These are phyloP conservation scores for Jacaranda copaia DNA, from an alignment of 257 asterid genomes.

Conservation along the genomic window DNA sequence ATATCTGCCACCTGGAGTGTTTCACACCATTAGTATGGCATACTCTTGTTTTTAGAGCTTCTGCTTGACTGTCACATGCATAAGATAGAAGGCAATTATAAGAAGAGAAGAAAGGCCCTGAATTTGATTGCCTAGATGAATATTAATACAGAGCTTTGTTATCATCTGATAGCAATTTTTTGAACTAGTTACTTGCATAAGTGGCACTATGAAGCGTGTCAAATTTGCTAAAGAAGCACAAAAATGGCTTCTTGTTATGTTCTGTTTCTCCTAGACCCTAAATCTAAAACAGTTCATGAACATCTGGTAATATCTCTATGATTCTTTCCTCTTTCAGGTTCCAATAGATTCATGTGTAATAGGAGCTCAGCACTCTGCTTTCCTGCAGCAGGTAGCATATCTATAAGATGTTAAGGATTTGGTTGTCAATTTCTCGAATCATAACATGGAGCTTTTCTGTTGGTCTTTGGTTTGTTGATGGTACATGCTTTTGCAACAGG, in stretches of 20 bases:
- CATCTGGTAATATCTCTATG: not conserved
- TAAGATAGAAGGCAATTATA: too few relatives aligned
- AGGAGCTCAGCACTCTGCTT: slow-evolving; percentile 92
- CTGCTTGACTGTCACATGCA: too few relatives aligned
- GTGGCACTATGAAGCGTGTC: not conserved
- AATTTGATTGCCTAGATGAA: not conserved
- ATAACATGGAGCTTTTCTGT: slow-evolving; percentile 20
- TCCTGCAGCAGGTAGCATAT: slow-evolving; percentile 85
- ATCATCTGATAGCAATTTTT: slow-evolving; percentile 4
- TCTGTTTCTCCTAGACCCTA: slow-evolving; percentile 18
- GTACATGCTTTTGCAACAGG: slow-evolving; percentile 55
- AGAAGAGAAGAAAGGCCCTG: too few relatives aligned
- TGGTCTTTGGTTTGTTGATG: slow-evolving; percentile 35
- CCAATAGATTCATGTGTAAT: slow-evolving; percentile 87
- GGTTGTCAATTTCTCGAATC: slow-evolving; percentile 10
- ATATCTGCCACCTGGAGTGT: slow-evolving; percentile 1
- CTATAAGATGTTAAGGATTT: slow-evolving; percentile 8
- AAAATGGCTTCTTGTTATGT: slow-evolving; percentile 7
- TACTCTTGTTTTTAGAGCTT: not conserved
- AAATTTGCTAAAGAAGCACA: slow-evolving; percentile 10
- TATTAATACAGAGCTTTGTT: not conserved
- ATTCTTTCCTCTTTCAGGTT: slow-evolving; percentile 57
- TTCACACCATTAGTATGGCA: not conserved
- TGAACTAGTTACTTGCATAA: not conserved
- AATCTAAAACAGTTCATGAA: not conserved